Evolutionary conservation across 805 yeast genomes (phyloP).

Genomic region (Citeromyces matritensis): DNA sequence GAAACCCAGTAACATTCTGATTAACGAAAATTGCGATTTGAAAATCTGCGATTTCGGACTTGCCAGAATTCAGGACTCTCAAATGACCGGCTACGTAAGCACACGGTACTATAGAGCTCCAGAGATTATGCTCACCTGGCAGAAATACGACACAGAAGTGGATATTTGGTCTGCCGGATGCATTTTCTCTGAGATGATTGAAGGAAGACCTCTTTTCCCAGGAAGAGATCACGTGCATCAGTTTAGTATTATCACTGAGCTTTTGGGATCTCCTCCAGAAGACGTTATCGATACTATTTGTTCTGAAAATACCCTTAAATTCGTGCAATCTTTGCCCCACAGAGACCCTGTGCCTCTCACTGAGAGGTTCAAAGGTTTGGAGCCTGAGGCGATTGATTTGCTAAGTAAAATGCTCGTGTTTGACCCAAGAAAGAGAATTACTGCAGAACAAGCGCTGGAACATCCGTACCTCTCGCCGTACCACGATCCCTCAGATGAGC

Average conservation of each 20-base stretch:
- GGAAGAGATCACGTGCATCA: slow-evolving; percentile 98
- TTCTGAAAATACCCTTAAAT: slow-evolving; percentile 86
- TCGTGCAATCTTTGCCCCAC: slow-evolving; percentile 86
- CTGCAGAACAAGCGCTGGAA: slow-evolving; percentile 78
- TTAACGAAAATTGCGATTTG: slow-evolving; percentile 92
- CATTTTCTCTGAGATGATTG: slow-evolving; percentile 94
- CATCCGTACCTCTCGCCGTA: slow-evolving; percentile 91
- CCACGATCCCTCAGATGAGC: slow-evolving; percentile 97
- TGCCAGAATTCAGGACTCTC: slow-evolving; percentile 96
- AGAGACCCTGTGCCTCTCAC: slow-evolving; percentile 83
- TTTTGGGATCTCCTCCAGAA: slow-evolving; percentile 84
- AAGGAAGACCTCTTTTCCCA: slow-evolving; percentile 93
- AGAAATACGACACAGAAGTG: slow-evolving; percentile 89
- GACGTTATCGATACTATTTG: slow-evolving; percentile 95
- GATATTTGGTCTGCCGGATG: slow-evolving; percentile 98
- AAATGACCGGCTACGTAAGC: slow-evolving; percentile 96
- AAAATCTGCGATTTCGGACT: slow-evolving; percentile 95
- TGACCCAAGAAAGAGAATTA: slow-evolving; percentile 88
- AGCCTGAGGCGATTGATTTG: slow-evolving; percentile 78
- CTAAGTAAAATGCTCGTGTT: slow-evolving; percentile 84
- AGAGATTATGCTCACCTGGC: slow-evolving; percentile 98
- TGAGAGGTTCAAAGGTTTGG: slow-evolving; percentile 67
- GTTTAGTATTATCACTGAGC: slow-evolving; percentile 90
- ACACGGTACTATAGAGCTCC: slow-evolving; percentile 96
- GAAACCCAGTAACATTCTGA: slow-evolving; percentile 86